Percentiles rank a stretch among this genome's conserved stretches.
Conservation (phyloP, 352 stramenopile genomes). For the Salisapilia sapeloensis region DNA sequence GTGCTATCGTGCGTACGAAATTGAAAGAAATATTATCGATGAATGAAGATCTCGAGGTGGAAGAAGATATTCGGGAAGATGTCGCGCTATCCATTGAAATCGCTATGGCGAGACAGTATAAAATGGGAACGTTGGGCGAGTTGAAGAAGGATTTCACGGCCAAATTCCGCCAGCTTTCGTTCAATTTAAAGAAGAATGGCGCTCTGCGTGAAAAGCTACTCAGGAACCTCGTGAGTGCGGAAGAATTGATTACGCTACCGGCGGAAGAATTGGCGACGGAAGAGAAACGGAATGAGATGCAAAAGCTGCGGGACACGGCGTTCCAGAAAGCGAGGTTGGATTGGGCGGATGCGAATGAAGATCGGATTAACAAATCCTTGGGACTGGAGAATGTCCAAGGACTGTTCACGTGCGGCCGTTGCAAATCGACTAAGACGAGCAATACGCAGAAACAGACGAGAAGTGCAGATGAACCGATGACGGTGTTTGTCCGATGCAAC, state of each 20-base stretch:
- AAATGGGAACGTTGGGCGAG: slow-evolving; percentile 42
- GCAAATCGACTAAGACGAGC: slow-evolving; percentile 91
- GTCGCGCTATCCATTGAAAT: slow-evolving; percentile 55
- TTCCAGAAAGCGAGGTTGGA: slow-evolving; percentile 76
- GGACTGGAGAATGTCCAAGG: slow-evolving; percentile 64
- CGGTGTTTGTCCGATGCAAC: slow-evolving; percentile 92
- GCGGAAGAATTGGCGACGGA: slow-evolving; percentile 76
- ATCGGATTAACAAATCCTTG: slow-evolving; percentile 85
- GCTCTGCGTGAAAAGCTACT: slow-evolving; percentile 62
- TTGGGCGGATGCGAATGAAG: slow-evolving; percentile 81
- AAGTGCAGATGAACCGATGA: slow-evolving; percentile 97
- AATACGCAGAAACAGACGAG: slow-evolving; percentile 96
- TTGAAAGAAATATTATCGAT: slow-evolving; percentile 58
- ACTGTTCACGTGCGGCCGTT: slow-evolving; percentile 85
- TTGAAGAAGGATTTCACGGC: slow-evolving; percentile 82
- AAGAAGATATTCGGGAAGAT: slow-evolving; percentile 22
- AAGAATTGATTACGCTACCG: slow-evolving; percentile 69
- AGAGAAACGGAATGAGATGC: slow-evolving; percentile 71
- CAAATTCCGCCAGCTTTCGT: slow-evolving; percentile 80
- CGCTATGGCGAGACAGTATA: slow-evolving; percentile 50
- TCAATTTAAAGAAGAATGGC: slow-evolving; percentile 86
- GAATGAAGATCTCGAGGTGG: slow-evolving; percentile 27
- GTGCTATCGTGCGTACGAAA: slow-evolving; percentile 61
- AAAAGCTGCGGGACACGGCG: slow-evolving; percentile 67
- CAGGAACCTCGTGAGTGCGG: slow-evolving; percentile 38